A percentile compares a stretch with the other conserved stretches of the same genome.
These are phyloP conservation scores for Microbotryum scabiosae DNA, from an alignment of 1,284 basidiomycete species.

Conservation along the genomic window DNA sequence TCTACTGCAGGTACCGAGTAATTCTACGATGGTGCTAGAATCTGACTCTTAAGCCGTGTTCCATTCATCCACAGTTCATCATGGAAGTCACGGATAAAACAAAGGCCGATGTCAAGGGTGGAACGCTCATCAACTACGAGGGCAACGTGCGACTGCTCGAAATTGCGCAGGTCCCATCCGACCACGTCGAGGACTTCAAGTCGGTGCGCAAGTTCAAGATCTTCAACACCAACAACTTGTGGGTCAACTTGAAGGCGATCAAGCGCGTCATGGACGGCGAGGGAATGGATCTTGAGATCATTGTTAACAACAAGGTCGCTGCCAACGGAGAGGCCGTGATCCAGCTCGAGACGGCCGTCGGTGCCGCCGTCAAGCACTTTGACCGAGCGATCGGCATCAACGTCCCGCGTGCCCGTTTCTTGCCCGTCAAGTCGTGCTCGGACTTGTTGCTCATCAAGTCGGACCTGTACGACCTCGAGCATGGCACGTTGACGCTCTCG, in stretches of 20 bases:
- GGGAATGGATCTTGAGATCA: slow-evolving; percentile 75
- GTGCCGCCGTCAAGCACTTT: slow-evolving; percentile 97
- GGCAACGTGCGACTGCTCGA: slow-evolving; percentile 90
- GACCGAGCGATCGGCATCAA: slow-evolving; percentile 87
- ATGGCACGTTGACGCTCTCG: slow-evolving; percentile 83
- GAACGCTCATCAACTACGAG: slow-evolving; percentile 62
- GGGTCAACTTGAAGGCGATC: slow-evolving; percentile 84
- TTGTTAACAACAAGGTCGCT: slow-evolving; percentile 86
- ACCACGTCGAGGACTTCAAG: slow-evolving; percentile 98
- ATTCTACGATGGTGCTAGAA: too few species aligned
- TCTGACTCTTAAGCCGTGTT: slow-evolving; percentile 44
- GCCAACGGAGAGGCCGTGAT: slow-evolving; percentile 77
- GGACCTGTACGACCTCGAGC: slow-evolving; percentile 89
- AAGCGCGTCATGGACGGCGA: slow-evolving; percentile 89
- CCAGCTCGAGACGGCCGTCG: slow-evolving; percentile 94
- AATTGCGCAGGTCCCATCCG: slow-evolving; percentile 95
- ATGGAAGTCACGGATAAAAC: slow-evolving; percentile 99
- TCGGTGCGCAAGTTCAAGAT: slow-evolving; percentile 54
- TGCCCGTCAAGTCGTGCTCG: slow-evolving; percentile 68
- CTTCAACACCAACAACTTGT: slow-evolving; percentile 90
- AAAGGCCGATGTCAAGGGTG: slow-evolving; percentile 99
- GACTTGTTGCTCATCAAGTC: slow-evolving; percentile 85
- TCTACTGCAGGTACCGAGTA: too few species aligned
- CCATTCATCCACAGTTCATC: slow-evolving; percentile 77
- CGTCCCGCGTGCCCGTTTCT: slow-evolving; percentile 92